A percentile compares a stretch with the other conserved stretches of the same genome.
phyloP scores from a whole-genome alignment of 106 monocot species.

The Chionographis japonica region DNA sequence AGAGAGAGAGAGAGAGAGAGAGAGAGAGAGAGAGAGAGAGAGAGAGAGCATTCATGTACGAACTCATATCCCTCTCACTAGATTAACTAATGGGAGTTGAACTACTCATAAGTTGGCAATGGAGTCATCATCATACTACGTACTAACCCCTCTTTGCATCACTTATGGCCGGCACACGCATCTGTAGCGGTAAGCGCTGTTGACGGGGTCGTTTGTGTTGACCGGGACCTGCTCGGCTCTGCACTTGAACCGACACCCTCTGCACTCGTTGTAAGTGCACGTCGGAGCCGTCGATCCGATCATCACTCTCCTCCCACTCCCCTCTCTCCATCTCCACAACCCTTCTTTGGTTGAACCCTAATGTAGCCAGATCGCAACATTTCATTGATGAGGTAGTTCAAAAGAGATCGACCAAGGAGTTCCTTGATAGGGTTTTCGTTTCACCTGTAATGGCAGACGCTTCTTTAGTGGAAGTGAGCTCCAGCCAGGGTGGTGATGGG shows the following conservation, averaged over 20 bases:
- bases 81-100: too few relatives aligned
- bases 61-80: too few relatives aligned
- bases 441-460: neutral
- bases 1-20: too few relatives aligned
- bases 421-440: too few relatives aligned
- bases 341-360: neutral
- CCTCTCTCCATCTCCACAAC: constrained; percentile 5
- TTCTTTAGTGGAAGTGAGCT: neutral
- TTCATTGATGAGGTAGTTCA: too few relatives aligned
- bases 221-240: constrained; percentile 84
- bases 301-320: constrained; percentile 48
- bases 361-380: too few relatives aligned
- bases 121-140: too few relatives aligned
- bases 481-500: too few relatives aligned
- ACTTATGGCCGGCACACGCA: constrained; percentile 82
- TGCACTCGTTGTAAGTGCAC: constrained; percentile 90
- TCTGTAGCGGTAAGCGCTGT: constrained; percentile 81
- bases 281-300: constrained; percentile 79
- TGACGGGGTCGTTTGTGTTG: constrained; percentile 78
- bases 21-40: too few relatives aligned
- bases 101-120: too few relatives aligned
- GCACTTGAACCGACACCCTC: constrained; percentile 84
- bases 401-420: too few relatives aligned
- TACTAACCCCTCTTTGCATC: neutral
- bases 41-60: too few relatives aligned